Evolutionary conservation across 2,329 filamentous ascomycete species (phyloP).

Genomic region (Fusarium brevicatenulatum): DNA sequence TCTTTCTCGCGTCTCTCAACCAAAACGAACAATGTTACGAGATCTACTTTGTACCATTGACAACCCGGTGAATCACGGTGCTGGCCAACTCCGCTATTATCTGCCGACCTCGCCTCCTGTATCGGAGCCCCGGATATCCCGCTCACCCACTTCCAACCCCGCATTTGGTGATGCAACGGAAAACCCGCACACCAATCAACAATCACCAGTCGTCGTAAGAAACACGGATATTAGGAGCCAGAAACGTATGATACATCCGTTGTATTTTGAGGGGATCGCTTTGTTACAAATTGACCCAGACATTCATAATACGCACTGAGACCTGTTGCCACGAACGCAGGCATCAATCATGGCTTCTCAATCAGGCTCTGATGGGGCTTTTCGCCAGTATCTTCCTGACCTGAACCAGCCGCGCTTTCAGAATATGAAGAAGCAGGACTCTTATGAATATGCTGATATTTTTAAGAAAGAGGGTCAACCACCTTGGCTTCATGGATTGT

Average conservation of each 20-base stretch:
- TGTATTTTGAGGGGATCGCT: background rate
- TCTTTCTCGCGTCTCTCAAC: too few relatives aligned
- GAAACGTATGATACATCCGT: constrained; percentile 9
- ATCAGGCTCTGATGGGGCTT: background rate
- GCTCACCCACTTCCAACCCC: background rate
- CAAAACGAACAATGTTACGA: too few relatives aligned
- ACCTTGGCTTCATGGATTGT: constrained; percentile 73
- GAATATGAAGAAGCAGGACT: constrained; percentile 68
- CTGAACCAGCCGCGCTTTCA: background rate
- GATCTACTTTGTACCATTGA: too few relatives aligned
- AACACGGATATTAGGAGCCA: background rate
- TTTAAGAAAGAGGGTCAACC: constrained; percentile 69
- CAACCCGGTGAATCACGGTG: background rate
- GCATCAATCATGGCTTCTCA: background rate
- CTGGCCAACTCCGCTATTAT: background rate
- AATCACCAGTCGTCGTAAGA: background rate
- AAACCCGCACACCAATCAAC: background rate
- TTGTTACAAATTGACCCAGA: background rate
- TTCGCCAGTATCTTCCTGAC: constrained; percentile 13
- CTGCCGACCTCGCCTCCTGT: constrained; percentile 1
- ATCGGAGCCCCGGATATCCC: constrained; percentile 17
- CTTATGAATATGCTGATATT: constrained; percentile 68
- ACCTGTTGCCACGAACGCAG: too few relatives aligned
- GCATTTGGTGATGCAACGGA: background rate
- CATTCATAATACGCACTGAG: too few relatives aligned